Base-by-base conservation (phyloP, 2,329 filamentous ascomycete genomes). In the Aspergillus sp. region DNA sequence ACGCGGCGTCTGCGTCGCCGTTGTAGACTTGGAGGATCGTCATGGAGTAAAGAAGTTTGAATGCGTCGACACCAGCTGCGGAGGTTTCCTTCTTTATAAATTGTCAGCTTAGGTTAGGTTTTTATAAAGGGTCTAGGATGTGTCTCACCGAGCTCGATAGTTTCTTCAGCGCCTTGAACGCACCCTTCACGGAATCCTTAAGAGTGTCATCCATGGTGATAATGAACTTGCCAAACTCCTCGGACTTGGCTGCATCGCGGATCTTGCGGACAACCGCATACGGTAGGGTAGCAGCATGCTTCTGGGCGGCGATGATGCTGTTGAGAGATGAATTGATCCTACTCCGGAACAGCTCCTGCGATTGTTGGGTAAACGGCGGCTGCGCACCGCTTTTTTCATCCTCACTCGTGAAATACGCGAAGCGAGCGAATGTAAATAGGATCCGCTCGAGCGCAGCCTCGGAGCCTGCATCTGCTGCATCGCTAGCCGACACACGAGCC, bases 11-110 rank as follows among this genome's bases (percentile, higher is more conserved):
- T 0, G 89, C 82, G 58, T 96, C 92, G 23, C 91, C 90, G 67
- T 93, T 93, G 77, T 96, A 96, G 8, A 96, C 82, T 72, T 97
- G 91, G 55, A 98, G 81, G 14, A 97, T 84, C 0, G 91, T 89
- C 52, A 97, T 83, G 0, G 91, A 88, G 71, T 96, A 91, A 1
- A 98, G 82, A 37, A 97, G 81, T 19, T 89, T 88, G 57, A 97
- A 83, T 0, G 90, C 90, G 59, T 86, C 86, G 15, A 79, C 79
- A 52, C 69, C 69, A 2, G 70, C 64, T 21, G 59, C 60, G 49
- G 70, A 66, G 23, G 67, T 84, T 31, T 35, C 45, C 45, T 80
- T 79, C 44, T 84, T 82, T 82, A 74, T 60, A 19, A 21, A 84
- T 79, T 14, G 54, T 81, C 14, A 56, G 70, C 62, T 69, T 21